Evolutionary conservation across 352 stramenopile species (phyloP).

Genomic region (Pythium pyrilobum): DNA sequence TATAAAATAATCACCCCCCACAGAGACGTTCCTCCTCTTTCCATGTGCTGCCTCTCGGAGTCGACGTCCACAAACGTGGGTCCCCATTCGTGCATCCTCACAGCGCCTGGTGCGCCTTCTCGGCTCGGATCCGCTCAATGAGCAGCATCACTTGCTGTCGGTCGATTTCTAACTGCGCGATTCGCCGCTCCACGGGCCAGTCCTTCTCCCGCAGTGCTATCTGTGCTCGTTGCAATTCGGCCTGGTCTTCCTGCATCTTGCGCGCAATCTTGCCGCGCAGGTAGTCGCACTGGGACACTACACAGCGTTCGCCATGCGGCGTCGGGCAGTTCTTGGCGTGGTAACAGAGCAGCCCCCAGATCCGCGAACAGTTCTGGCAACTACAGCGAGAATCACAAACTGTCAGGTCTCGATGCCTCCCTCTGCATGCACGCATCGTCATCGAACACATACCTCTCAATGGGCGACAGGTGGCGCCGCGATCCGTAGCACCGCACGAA

Average conservation of each 20-base stretch:
- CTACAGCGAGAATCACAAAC: slow-evolving; percentile 21
- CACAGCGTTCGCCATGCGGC: slow-evolving; percentile 48
- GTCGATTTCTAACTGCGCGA: slow-evolving; percentile 76
- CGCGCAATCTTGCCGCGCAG: slow-evolving; percentile 79
- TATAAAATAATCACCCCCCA: too few relatives aligned
- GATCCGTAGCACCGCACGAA: slow-evolving; percentile 83
- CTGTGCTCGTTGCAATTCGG: slow-evolving; percentile 52
- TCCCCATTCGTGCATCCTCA: too few relatives aligned
- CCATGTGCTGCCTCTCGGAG: too few relatives aligned
- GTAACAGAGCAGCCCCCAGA: slow-evolving; percentile 84
- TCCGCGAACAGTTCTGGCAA: slow-evolving; percentile 78
- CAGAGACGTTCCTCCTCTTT: too few relatives aligned
- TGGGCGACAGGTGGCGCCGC: slow-evolving; percentile 55
- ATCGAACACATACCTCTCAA: slow-evolving; percentile 52
- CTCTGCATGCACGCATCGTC: not conserved
- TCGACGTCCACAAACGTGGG: too few relatives aligned
- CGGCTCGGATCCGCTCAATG: slow-evolving; percentile 64
- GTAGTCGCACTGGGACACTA: slow-evolving; percentile 85
- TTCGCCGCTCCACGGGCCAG: slow-evolving; percentile 74
- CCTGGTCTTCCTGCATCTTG: slow-evolving; percentile 57
- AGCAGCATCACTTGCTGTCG: slow-evolving; percentile 71
- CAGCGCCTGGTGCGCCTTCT: slow-evolving; percentile 26
- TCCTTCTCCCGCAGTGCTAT: slow-evolving; percentile 43
- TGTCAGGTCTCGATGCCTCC: not conserved
- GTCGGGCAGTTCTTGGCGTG: slow-evolving; percentile 72